These are phyloP conservation scores for Drechslerella dactyloides DNA, from an alignment of 2,329 filamentous ascomycete genomes.

Conservation along the genomic window DNA sequence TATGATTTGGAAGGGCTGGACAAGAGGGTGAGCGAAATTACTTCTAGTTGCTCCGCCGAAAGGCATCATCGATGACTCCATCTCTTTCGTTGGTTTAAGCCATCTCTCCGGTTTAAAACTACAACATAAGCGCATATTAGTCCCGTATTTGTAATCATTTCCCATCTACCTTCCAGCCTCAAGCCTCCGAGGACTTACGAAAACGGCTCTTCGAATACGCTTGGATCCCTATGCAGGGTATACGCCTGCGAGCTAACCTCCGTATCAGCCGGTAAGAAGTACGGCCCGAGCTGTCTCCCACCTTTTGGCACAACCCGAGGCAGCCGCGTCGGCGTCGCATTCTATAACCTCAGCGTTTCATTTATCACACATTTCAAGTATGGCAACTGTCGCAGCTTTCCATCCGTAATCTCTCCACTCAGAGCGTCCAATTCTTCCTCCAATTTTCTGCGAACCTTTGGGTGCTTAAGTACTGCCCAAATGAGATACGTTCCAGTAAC, in stretches of 20 bases:
- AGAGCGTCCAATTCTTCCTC: conserved; percentile 5
- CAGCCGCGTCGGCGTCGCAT: neutral
- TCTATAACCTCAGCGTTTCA: neutral
- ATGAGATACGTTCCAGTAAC: conserved; percentile 13
- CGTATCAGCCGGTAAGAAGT: neutral
- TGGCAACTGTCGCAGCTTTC: neutral
- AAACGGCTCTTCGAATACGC: neutral
- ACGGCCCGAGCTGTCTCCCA: neutral
- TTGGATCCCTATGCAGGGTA: neutral
- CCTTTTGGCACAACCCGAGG: neutral
- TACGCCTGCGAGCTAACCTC: neutral
- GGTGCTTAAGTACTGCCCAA: conserved; percentile 20
- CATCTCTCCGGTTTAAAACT: neutral
- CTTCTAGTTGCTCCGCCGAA: neutral
- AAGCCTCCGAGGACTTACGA: neutral
- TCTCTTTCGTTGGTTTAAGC: neutral
- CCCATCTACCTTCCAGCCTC: neutral
- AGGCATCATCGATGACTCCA: neutral
- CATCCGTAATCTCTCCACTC: neutral
- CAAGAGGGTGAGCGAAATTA: no score
- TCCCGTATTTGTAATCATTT: no score
- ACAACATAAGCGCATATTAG: neutral
- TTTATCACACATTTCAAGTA: neutral
- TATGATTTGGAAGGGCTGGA: no score
- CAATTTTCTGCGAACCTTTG: conserved; percentile 15